Conservation (phyloP, 345 rosid genomes). For the Pugionium cornutum region DNA sequence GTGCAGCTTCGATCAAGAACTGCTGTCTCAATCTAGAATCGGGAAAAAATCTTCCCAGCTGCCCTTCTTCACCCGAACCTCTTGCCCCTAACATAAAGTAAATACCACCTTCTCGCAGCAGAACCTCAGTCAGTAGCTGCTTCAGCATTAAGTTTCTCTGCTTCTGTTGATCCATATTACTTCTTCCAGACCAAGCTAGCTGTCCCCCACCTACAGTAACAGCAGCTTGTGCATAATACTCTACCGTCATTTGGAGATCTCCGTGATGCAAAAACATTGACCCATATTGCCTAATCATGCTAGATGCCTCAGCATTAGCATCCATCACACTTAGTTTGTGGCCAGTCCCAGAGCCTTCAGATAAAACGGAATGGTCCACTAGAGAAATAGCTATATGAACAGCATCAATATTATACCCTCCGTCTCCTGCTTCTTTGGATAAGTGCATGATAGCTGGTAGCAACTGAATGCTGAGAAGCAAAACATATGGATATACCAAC, state of each 20-base stretch:
- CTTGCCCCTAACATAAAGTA: constrained; percentile 77
- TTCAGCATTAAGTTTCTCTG: constrained; percentile 85
- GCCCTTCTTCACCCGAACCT: constrained; percentile 94
- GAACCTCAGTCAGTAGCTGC: constrained; percentile 85
- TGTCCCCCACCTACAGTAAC: constrained; percentile 93
- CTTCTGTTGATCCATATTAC: constrained; percentile 76
- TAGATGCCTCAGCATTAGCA: constrained; percentile 84
- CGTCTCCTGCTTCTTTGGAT: constrained; percentile 85
- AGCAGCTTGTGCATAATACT: constrained; percentile 97
- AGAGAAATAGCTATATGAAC: constrained; percentile 76
- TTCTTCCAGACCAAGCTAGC: constrained; percentile 83
- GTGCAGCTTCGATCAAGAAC: constrained; percentile 88
- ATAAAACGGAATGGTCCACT: constrained; percentile 77
- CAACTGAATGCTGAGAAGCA: constrained; percentile 88
- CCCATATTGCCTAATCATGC: constrained; percentile 92
- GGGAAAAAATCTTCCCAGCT: constrained; percentile 65
- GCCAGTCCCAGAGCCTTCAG: constrained; percentile 66
- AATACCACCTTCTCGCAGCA: constrained; percentile 87
- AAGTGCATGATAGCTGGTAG: constrained; percentile 75
- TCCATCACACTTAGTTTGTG: constrained; percentile 81
- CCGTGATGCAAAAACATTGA: constrained; percentile 77
- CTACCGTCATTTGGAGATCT: constrained; percentile 72
- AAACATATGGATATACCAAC: constrained; percentile 85
- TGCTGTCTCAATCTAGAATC: constrained; percentile 70
- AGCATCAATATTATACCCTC: constrained; percentile 81